A percentile compares a stretch with the other conserved stretches of the same genome.
phyloP scores from a whole-genome alignment of 352 stramenopile species.

The Phytopythium litorale region DNA sequence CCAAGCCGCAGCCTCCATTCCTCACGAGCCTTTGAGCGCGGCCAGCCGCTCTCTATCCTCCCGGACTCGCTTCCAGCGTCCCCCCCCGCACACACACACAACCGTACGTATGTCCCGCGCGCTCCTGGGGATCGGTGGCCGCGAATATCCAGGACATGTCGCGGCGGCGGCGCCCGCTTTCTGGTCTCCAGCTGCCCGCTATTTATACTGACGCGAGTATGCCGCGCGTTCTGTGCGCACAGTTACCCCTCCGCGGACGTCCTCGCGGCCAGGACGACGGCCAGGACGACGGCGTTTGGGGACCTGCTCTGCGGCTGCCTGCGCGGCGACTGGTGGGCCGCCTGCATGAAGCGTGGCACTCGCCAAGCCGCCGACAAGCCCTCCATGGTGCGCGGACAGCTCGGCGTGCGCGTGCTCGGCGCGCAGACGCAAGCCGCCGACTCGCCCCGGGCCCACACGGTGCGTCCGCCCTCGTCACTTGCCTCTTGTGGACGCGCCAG shows the following conservation, averaged over 20 bases:
- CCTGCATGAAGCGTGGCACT: not conserved
- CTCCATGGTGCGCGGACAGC: slow-evolving; percentile 28
- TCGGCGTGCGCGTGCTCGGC: slow-evolving; percentile 68
- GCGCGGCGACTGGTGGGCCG: not conserved
- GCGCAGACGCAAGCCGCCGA: slow-evolving; percentile 40
- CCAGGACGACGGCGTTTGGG: not conserved
- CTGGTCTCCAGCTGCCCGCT: not conserved
- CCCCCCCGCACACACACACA: not conserved
- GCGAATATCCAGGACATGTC: not conserved
- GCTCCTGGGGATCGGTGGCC: not conserved
- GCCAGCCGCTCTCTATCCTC: not conserved
- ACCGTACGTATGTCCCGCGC: not conserved
- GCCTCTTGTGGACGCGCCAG: not conserved
- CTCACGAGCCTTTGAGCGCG: not conserved
- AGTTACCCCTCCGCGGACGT: not conserved
- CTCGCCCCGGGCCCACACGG: slow-evolving; percentile 45
- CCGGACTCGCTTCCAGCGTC: too few relatives aligned
- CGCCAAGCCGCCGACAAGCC: slow-evolving; percentile 2
- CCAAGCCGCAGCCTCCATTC: not conserved
- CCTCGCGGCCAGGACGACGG: slow-evolving; percentile 1
- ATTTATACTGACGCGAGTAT: not conserved
- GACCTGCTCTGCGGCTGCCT: not conserved
- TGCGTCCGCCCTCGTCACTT: slow-evolving; percentile 6
- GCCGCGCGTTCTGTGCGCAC: not conserved
- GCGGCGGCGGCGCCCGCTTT: not conserved